Percentiles rank a stretch among this genome's conserved stretches.
Conservation (phyloP, 306 rosid species). For the Malus sieversii region DNA sequence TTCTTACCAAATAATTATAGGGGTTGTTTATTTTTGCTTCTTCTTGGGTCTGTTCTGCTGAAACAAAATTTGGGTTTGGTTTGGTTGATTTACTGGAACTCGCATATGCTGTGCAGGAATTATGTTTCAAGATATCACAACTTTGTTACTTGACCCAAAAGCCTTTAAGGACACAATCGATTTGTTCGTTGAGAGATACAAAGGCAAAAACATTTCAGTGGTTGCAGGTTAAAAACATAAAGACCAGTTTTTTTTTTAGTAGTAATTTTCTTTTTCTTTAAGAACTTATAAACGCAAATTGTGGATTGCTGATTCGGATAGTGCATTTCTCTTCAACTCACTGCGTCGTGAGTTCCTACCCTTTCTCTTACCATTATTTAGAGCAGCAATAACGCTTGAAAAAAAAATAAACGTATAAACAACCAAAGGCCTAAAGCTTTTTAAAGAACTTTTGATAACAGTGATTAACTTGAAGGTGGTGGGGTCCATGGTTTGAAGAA, state of each 20-base stretch:
- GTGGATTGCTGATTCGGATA: no score
- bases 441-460: constrained; percentile 10
- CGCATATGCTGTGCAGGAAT: constrained; percentile 54
- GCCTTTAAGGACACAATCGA: constrained; percentile 89
- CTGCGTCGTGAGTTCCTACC: no score
- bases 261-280: not conserved
- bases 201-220: constrained; percentile 83
- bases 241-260: not conserved
- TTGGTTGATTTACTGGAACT: constrained; percentile 8
- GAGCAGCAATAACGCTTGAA: no score
- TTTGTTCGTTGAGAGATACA: constrained; percentile 84
- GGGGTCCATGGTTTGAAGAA: constrained; percentile 54
- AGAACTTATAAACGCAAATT: no score
- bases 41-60: no score
- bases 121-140: constrained; percentile 94
- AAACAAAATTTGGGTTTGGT: not conserved
- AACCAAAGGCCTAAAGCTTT: constrained; percentile 9
- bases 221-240: constrained; percentile 69
- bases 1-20: not conserved
- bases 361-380: no score
- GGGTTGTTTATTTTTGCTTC: not conserved
- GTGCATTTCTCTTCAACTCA: no score
- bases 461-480: constrained; percentile 50
- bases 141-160: constrained; percentile 76
- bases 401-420: no score